Conservation (phyloP, 345 rosid genomes). For the Acer campestre region DNA sequence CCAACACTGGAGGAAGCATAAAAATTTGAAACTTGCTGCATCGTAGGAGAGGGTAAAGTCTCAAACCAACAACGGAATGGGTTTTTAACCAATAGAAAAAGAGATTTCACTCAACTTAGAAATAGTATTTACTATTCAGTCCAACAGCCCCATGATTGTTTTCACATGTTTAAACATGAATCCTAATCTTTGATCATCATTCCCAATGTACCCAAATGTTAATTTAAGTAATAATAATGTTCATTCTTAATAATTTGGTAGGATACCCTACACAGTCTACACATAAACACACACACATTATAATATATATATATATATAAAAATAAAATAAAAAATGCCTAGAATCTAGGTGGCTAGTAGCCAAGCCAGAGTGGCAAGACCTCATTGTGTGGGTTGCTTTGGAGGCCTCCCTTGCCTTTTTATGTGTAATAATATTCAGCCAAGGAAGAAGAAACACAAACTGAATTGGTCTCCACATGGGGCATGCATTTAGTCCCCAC, state of each 20-base stretch:
- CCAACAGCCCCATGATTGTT: conserved; percentile 22
- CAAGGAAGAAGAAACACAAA: conserved; percentile 23
- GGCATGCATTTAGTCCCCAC: conserved; percentile 36
- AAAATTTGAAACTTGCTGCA: too few relatives aligned
- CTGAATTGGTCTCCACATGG: conserved; percentile 51
- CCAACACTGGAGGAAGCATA: too few relatives aligned
- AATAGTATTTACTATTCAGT: neutral
- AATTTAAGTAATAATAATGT: neutral
- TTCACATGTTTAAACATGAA: conserved; percentile 25
- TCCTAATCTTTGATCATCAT: neutral
- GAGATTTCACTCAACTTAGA: neutral
- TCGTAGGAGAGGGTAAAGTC: too few relatives aligned
- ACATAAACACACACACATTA: neutral
- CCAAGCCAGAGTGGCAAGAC: neutral
- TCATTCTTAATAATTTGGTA: neutral
- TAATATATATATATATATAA: neutral
- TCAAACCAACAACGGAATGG: too few relatives aligned
- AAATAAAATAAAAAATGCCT: neutral
- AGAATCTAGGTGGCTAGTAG: neutral
- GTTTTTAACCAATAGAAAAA: neutral
- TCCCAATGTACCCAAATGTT: conserved; percentile 21
- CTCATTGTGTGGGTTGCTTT: neutral
- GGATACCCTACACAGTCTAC: conserved; percentile 18
- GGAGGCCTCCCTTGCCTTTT: too few relatives aligned
- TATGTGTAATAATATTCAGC: too few relatives aligned